A percentile compares a stretch with the other conserved stretches of the same genome.
phyloP scores from a whole-genome alignment of 768 basidiomycete genomes.

The Daedaleopsis sinensis region DNA sequence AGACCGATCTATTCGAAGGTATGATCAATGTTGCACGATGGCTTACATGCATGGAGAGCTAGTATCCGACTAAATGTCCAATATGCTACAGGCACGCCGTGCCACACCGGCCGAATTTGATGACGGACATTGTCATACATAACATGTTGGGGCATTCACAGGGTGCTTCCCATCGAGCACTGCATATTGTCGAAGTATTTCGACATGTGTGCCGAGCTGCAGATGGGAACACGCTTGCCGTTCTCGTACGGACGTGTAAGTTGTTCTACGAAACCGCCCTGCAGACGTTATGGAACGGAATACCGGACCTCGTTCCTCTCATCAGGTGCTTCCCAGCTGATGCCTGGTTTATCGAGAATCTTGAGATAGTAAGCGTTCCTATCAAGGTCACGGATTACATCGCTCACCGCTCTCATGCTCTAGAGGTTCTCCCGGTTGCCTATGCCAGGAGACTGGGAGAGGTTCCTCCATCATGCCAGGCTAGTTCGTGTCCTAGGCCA shows the following conservation, averaged over 20 bases:
- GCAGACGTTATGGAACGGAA: neutral
- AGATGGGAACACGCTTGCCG: neutral
- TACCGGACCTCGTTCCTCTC: neutral
- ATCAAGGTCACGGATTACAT: neutral
- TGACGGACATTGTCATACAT: too few relatives aligned
- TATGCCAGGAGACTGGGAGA: neutral
- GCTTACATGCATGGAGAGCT: too few relatives aligned
- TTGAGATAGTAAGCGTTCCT: neutral
- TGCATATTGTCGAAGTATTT: neutral
- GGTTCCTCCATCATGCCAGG: neutral
- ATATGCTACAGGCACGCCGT: too few relatives aligned
- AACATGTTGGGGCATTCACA: too few relatives aligned
- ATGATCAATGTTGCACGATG: too few relatives aligned
- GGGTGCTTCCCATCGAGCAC: neutral
- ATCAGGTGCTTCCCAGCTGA: neutral
- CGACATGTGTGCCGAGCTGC: neutral
- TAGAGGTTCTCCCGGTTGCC: neutral
- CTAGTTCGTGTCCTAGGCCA: neutral
- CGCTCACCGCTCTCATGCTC: neutral
- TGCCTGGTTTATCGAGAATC: neutral
- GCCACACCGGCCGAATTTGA: too few relatives aligned
- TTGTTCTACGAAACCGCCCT: neutral
- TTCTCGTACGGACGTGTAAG: neutral
- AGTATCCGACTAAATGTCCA: too few relatives aligned
- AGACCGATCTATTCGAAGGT: too few relatives aligned